Base-by-base conservation (phyloP, 805 yeast genomes). In the Wickerhamomyces canadensis region DNA sequence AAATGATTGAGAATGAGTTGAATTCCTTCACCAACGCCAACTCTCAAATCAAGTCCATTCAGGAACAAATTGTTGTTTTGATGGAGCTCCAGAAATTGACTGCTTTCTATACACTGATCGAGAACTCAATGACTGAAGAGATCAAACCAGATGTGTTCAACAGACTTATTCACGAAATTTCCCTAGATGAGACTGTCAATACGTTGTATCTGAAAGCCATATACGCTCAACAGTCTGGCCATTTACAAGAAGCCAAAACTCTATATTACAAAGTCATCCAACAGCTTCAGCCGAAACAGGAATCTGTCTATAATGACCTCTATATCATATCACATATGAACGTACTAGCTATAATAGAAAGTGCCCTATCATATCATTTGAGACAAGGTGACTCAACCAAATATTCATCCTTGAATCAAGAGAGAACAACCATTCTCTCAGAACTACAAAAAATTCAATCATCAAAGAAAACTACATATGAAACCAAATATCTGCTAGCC, bases 211-310 rank as follows among this genome's bases (percentile, higher is more conserved):
- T 47, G 1, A 27, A 33, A 8, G 49, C 52, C 3, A n/a, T 51
- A 19, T 35, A 27, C 6, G 27, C 30, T 19, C 60, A 55, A 31
- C 25, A 38, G 6, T 27, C 24, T 6, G 52, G 51, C 10, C 29
- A 44, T 5, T 17, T 44, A 11, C 17, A 35, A 10, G 16, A 29
- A 3, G 44, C 54, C 2, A 44, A 45, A 18, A 4, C 12, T 8
- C n/a, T 36, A 6, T 43, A 38, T 41, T 17, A 27, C 31, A 34
- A 18, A 11, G 32, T 31, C 4, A 36, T 52, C 26, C 22, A 8
- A 21, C 30, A 19, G 32, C 23, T 17, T 33, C 12, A 28, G 30
- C 24, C 14, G 6, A 9, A 18, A 17, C 25, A 31, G 25, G 37
- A 26, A 11, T n/a, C 16, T 27, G 21, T 39, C 36, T 23, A 34